Evolutionary conservation across 176 grass and related monocot species (phyloP).

Genomic region (Raddia distichophylla): DNA sequence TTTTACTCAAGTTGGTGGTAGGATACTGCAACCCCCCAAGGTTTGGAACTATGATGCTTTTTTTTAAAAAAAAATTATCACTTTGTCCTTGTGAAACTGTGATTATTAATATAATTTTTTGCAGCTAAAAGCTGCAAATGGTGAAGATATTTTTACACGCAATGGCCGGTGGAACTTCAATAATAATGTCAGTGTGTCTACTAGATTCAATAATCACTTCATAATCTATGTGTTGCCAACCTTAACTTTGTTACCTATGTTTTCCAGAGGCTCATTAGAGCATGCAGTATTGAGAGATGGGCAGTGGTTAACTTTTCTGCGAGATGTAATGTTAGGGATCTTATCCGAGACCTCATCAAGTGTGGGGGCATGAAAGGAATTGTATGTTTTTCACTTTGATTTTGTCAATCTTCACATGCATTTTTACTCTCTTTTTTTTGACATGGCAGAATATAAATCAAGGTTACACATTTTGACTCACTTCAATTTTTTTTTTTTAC

Average conservation of each 20-base stretch:
- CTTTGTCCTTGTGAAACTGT: not conserved
- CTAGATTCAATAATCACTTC: not conserved
- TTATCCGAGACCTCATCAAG: slow-evolving; percentile 70
- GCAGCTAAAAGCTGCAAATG: slow-evolving; percentile 80
- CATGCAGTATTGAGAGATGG: slow-evolving; percentile 53
- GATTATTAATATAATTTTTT: not conserved
- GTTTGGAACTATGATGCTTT: slow-evolving; percentile 27
- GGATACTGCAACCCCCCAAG: slow-evolving; percentile 72
- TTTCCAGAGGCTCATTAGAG: slow-evolving; percentile 62
- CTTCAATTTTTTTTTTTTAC: not conserved
- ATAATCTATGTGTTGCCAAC: not conserved
- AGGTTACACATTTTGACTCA: not conserved
- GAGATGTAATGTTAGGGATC: slow-evolving; percentile 55
- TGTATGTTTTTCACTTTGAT: slow-evolving; percentile 47
- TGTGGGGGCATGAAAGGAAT: slow-evolving; percentile 82
- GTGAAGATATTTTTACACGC: slow-evolving; percentile 66
- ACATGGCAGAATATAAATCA: slow-evolving; percentile 51
- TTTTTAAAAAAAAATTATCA: not conserved
- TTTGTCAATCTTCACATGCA: not conserved
- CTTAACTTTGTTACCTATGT: slow-evolving; percentile 31
- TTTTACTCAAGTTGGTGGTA: slow-evolving; percentile 75
- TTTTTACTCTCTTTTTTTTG: not conserved
- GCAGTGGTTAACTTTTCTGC: slow-evolving; percentile 94
- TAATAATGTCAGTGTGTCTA: slow-evolving; percentile 59
- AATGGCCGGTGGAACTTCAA: slow-evolving; percentile 97